These are phyloP conservation scores for Aspergillus novofumigatus DNA, from an alignment of 2,329 filamentous ascomycete genomes.

Conservation along the genomic window DNA sequence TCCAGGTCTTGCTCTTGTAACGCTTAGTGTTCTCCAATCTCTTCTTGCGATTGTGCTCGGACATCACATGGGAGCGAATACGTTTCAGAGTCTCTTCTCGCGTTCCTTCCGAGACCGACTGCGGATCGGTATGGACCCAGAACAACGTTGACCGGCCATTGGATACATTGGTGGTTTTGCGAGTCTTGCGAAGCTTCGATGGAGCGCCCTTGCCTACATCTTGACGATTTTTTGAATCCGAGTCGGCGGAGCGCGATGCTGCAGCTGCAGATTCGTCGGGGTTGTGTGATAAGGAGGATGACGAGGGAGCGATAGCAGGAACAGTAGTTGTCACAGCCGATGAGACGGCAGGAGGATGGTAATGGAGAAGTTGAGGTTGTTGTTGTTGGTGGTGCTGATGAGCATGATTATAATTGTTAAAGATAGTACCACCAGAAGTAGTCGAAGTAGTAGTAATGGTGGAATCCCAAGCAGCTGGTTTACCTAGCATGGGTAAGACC, in stretches of 20 bases:
- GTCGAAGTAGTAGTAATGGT: not conserved
- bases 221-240: slow-evolving; percentile 6
- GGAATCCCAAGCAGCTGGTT: slow-evolving; percentile 17
- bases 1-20: slow-evolving; percentile 37
- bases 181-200: slow-evolving; percentile 32
- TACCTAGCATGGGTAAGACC: slow-evolving; percentile 26
- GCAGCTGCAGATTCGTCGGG: not conserved
- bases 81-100: slow-evolving; percentile 38
- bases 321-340: not conserved
- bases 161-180: slow-evolving; percentile 27
- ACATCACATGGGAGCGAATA: slow-evolving; percentile 43
- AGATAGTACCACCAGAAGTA: not conserved
- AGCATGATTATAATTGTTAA: slow-evolving; percentile 4
- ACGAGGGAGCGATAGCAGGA: not conserved
- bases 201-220: slow-evolving; percentile 17
- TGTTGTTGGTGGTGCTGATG: slow-evolving; percentile 1
- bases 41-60: slow-evolving; percentile 41
- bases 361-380: slow-evolving; percentile 7
- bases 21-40: slow-evolving; percentile 37
- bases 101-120: slow-evolving; percentile 34
- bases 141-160: slow-evolving; percentile 34
- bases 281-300: slow-evolving; percentile 3
- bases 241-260: not conserved
- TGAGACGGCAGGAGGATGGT: not conserved
- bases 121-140: slow-evolving; percentile 37